Conservation (phyloP, 2,329 filamentous ascomycete species). For the Pyrenophora graminea region DNA sequence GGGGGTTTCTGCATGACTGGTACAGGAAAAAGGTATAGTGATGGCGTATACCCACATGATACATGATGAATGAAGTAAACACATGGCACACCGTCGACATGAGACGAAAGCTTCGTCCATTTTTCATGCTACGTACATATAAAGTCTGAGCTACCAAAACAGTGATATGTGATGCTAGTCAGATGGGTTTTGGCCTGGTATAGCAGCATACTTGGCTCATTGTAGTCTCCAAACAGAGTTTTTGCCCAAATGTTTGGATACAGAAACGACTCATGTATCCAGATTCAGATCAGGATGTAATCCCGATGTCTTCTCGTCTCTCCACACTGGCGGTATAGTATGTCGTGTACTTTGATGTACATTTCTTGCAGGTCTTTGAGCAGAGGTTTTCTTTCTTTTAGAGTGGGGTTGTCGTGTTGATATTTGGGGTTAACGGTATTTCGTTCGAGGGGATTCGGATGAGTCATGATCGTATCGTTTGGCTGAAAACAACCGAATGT, state of each 20-base stretch:
- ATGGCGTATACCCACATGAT: neutral
- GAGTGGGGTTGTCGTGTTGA: slow-evolving; percentile 15
- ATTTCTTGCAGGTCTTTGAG: neutral
- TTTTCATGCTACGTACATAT: slow-evolving; percentile 3
- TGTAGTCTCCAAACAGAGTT: too few relatives aligned
- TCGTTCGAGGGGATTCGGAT: neutral
- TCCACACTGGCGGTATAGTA: neutral
- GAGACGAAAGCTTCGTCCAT: neutral
- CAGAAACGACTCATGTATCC: too few relatives aligned
- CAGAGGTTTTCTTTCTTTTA: slow-evolving; percentile 1
- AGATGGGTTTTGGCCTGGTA: too few relatives aligned
- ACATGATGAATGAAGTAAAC: neutral
- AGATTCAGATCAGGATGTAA: too few relatives aligned
- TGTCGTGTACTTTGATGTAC: neutral
- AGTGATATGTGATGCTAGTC: neutral
- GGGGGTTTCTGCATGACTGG: neutral
- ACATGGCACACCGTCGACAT: neutral
- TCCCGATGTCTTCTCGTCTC: neutral
- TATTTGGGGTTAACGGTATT: neutral
- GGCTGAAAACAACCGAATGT: slow-evolving; percentile 10
- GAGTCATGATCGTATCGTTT: slow-evolving; percentile 5
- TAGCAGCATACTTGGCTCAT: too few relatives aligned
- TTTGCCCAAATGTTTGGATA: too few relatives aligned
- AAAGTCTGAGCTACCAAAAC: neutral
- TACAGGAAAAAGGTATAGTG: neutral